Percentiles rank a stretch among this genome's conserved stretches.
These are phyloP conservation scores for Dactylonectria macrodidyma DNA, from an alignment of 2,329 filamentous ascomycete species.

Conservation along the genomic window DNA sequence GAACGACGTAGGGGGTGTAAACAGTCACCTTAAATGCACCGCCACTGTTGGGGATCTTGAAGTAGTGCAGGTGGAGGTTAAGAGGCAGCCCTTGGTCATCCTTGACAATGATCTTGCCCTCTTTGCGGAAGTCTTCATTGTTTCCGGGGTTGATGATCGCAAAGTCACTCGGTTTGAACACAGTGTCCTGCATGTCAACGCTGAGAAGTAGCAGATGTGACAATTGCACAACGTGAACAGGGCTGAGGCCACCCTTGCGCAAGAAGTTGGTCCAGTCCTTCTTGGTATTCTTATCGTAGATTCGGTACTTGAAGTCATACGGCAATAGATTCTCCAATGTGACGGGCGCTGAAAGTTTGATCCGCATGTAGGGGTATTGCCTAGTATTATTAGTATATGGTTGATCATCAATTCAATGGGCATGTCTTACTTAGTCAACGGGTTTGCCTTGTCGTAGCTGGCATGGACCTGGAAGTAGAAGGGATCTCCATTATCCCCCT, in stretches of 20 bases:
- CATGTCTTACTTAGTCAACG: conserved; percentile 76
- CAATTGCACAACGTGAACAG: conserved; percentile 96
- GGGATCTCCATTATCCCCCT: conserved; percentile 87
- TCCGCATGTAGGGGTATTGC: conserved; percentile 93
- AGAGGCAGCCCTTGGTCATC: conserved; percentile 86
- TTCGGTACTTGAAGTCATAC: conserved; percentile 99
- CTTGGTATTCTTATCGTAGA: conserved; percentile 98
- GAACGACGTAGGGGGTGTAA: conserved; percentile 93
- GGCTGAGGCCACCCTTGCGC: conserved; percentile 95
- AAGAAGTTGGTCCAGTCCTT: conserved; percentile 99
- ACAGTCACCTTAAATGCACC: conserved; percentile 97
- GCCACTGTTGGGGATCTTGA: conserved; percentile 89
- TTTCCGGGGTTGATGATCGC: conserved; percentile 94
- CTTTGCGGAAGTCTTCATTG: conserved; percentile 89
- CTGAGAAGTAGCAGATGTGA: conserved; percentile 94
- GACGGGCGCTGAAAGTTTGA: conserved; percentile 92
- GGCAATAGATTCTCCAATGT: conserved; percentile 95
- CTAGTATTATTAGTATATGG: conserved; percentile 56
- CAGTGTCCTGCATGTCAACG: conserved; percentile 96
- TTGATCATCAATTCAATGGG: not conserved
- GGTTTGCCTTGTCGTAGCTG: conserved; percentile 85
- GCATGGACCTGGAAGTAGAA: conserved; percentile 99
- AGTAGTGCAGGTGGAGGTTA: conserved; percentile 91
- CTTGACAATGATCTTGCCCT: conserved; percentile 84
- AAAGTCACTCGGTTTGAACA: conserved; percentile 96